Conservation (phyloP, 1,284 basidiomycete genomes). For the Neonothopanus nambi region DNA sequence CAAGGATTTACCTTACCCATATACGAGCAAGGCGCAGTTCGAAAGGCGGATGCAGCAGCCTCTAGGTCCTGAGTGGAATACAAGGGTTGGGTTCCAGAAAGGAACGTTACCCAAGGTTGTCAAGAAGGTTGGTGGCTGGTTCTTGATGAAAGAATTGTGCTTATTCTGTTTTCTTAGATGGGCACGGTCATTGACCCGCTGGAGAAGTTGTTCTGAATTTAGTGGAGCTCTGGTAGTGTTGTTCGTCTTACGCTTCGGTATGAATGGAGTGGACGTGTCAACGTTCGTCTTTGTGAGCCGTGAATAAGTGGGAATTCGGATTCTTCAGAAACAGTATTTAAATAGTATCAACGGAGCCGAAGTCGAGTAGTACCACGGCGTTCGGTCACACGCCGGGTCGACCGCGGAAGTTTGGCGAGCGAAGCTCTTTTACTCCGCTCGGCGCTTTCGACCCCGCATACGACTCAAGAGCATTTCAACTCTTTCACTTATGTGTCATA, state of each 20-base stretch:
- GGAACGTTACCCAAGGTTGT: slow-evolving; percentile 82
- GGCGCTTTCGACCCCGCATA: too few species aligned
- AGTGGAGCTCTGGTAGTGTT: neutral
- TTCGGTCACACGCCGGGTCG: too few species aligned
- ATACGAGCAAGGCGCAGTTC: slow-evolving; percentile 88
- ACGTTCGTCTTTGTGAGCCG: too few species aligned
- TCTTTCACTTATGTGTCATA: too few species aligned
- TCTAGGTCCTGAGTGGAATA: slow-evolving; percentile 93
- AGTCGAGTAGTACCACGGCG: too few species aligned
- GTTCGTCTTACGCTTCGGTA: neutral
- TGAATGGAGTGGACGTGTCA: too few species aligned
- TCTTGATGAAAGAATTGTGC: slow-evolving; percentile 11
- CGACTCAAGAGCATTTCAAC: too few species aligned
- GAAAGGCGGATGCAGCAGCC: slow-evolving; percentile 81
- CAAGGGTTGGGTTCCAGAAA: slow-evolving; percentile 83
- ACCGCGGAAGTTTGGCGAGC: too few species aligned
- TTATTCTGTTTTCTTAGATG: slow-evolving; percentile 46
- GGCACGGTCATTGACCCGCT: slow-evolving; percentile 77
- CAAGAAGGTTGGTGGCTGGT: slow-evolving; percentile 66
- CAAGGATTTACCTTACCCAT: slow-evolving; percentile 92
- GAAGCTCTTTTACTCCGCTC: too few species aligned
- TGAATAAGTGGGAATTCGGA: too few species aligned
- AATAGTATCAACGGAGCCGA: too few species aligned
- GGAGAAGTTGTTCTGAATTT: slow-evolving; percentile 50
- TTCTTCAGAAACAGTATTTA: too few species aligned